phyloP scores from a whole-genome alignment of 2,329 filamentous ascomycete species.

The Shiraia sp. region DNA sequence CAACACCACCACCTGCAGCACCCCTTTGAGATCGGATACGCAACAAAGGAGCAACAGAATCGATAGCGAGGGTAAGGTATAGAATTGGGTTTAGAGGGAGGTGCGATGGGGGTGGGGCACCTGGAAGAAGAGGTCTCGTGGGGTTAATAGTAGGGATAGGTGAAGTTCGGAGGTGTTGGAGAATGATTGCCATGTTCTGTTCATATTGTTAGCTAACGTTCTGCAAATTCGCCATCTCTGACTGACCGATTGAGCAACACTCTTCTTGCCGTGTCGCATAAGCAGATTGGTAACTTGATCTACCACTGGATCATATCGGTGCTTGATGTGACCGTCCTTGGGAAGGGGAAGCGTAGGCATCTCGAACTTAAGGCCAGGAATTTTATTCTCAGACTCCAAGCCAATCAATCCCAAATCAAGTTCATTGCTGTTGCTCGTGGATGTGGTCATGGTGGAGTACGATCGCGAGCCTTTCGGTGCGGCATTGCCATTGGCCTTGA shows the following conservation, averaged over 20 bases:
- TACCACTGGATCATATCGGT: constrained; percentile 83
- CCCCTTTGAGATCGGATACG: constrained; percentile 76
- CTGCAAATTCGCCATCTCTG: constrained; percentile 10
- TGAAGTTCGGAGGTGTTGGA: constrained; percentile 81
- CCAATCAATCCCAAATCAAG: constrained; percentile 39
- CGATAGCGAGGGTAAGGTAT: constrained; percentile 88
- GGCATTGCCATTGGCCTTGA: constrained; percentile 52
- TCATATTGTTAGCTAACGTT: constrained; percentile 1
- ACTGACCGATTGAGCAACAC: constrained; percentile 81
- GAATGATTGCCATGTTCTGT: constrained; percentile 82
- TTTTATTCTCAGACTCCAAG: constrained; percentile 20
- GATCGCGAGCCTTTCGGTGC: constrained; percentile 53
- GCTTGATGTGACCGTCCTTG: constrained; percentile 67
- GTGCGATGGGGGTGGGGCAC: constrained; percentile 73
- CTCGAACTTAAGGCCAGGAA: constrained; percentile 73
- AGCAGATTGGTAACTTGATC: constrained; percentile 86
- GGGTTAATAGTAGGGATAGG: constrained; percentile 77
- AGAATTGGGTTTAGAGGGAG: constrained; percentile 87
- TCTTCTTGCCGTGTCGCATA: constrained; percentile 90
- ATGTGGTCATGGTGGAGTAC: constrained; percentile 57
- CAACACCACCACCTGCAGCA: constrained; percentile 80
- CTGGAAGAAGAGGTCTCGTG: constrained; percentile 71
- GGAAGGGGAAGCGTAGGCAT: constrained; percentile 70
- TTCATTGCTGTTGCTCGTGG: constrained; percentile 15
- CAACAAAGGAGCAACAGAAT: constrained; percentile 88